phyloP scores from a whole-genome alignment of 768 basidiomycete genomes.

The Phanerochaete sordida region DNA sequence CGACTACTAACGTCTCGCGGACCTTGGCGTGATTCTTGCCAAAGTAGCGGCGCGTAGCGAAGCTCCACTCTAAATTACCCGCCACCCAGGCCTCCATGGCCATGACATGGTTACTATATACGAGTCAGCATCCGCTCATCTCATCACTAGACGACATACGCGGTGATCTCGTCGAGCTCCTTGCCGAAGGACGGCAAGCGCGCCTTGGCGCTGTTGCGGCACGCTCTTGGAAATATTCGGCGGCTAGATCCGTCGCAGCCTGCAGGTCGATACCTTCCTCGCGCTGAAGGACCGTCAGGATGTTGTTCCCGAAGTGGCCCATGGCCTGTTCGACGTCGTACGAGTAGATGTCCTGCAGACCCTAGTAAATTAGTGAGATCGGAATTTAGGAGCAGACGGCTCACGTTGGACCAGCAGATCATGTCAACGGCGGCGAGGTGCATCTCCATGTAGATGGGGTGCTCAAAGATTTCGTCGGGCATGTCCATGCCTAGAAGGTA shows the following conservation, averaged over 20 bases:
- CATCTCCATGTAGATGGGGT: constrained; percentile 49
- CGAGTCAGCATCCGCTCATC: background rate
- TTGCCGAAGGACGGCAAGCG: constrained; percentile 40
- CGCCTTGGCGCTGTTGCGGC: constrained; percentile 30
- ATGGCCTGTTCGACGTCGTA: constrained; percentile 76
- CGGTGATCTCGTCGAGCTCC: constrained; percentile 38
- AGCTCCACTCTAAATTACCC: constrained; percentile 50
- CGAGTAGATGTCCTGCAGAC: constrained; percentile 70
- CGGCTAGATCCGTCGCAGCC: constrained; percentile 37
- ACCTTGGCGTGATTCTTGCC: constrained; percentile 26
- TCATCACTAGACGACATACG: background rate
- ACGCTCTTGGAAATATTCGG: constrained; percentile 30
- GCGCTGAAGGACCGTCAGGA: constrained; percentile 51
- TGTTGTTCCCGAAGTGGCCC: constrained; percentile 56
- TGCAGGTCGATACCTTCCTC: constrained; percentile 35
- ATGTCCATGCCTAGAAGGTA: constrained; percentile 60
- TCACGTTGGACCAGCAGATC: constrained; percentile 68
- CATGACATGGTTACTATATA: constrained; percentile 32
- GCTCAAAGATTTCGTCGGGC: constrained; percentile 55
- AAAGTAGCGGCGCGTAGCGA: constrained; percentile 45
- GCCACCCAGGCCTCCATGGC: constrained; percentile 51
- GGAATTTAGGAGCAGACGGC: constrained; percentile 16
- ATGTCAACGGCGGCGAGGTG: constrained; percentile 61
- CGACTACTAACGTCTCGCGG: constrained; percentile 25
- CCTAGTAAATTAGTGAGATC: background rate